Evolutionary conservation across 495 filamentous ascomycete species (phyloP).

Genomic region (Xylaria acuta): DNA sequence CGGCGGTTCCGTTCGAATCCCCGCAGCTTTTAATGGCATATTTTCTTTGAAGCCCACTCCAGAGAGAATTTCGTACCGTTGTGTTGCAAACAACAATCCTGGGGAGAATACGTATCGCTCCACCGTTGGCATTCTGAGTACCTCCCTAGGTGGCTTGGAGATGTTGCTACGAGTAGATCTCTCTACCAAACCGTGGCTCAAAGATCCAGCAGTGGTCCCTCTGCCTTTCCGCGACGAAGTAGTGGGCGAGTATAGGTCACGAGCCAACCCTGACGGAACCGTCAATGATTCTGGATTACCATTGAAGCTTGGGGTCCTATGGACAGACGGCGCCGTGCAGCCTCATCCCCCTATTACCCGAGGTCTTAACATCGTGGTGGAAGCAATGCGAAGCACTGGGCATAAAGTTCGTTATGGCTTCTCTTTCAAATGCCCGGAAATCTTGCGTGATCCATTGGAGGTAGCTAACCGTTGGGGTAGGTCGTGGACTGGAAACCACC

Average conservation of each 20-base stretch:
- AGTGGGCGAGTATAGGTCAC: conserved; percentile 16
- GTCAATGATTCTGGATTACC: conserved; percentile 13
- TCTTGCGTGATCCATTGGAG: not conserved
- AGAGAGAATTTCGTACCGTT: conserved; percentile 59
- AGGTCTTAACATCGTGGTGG: conserved; percentile 46
- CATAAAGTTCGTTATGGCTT: conserved; percentile 37
- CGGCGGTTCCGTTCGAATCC: conserved; percentile 69
- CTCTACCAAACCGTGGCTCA: conserved; percentile 37
- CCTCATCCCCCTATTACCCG: conserved; percentile 59
- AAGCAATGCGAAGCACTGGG: conserved; percentile 44
- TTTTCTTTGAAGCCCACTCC: conserved; percentile 66
- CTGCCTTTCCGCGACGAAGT: conserved; percentile 40
- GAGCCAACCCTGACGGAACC: conserved; percentile 19
- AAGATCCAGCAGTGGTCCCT: conserved; percentile 40
- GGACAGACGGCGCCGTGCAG: conserved; percentile 61
- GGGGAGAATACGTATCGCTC: conserved; percentile 45
- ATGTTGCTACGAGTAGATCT: conserved; percentile 43
- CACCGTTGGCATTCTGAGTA: conserved; percentile 36
- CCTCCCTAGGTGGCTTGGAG: conserved; percentile 37
- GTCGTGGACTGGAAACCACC: conserved; percentile 15
- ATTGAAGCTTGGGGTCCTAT: conserved; percentile 58
- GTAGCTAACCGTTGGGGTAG: not conserved
- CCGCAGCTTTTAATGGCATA: conserved; percentile 64
- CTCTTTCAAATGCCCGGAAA: not conserved
- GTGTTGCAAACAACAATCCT: conserved; percentile 43